Evolutionary conservation across 2,329 filamentous ascomycete species (phyloP).

Genomic region (Monosporascus sp.): DNA sequence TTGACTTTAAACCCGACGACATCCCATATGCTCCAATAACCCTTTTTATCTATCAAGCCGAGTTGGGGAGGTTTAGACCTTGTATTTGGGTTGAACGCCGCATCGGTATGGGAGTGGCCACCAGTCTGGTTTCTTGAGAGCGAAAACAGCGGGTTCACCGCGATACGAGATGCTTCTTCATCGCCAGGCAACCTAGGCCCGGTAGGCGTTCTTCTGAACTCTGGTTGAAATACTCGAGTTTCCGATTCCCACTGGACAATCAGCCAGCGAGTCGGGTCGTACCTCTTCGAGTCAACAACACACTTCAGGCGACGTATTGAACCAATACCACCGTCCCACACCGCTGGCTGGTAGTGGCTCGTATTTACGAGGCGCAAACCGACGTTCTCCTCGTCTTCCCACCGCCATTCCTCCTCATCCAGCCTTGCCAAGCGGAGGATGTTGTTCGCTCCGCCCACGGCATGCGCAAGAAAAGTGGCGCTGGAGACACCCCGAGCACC

Average conservation of each 20-base stretch:
- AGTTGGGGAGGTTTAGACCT: slow-evolving; percentile 53
- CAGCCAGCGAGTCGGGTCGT: slow-evolving; percentile 43
- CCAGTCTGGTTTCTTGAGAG: slow-evolving; percentile 50
- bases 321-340: slow-evolving; percentile 49
- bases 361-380: slow-evolving; percentile 43
- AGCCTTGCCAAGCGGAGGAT: slow-evolving; percentile 51
- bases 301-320: slow-evolving; percentile 50
- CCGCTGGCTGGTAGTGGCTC: slow-evolving; percentile 37
- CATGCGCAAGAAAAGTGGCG: slow-evolving; percentile 39
- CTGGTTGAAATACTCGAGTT: slow-evolving; percentile 48
- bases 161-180: slow-evolving; percentile 44
- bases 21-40: slow-evolving; percentile 66
- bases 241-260: slow-evolving; percentile 48
- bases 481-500: slow-evolving; percentile 17
- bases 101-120: slow-evolving; percentile 53
- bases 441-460: slow-evolving; percentile 53
- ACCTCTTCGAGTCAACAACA: slow-evolving; percentile 31
- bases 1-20: slow-evolving; percentile 35
- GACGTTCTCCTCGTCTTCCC: slow-evolving; percentile 40
- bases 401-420: slow-evolving; percentile 47
- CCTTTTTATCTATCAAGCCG: slow-evolving; percentile 59
- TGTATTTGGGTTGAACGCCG: slow-evolving; percentile 55
- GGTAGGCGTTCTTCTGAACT: slow-evolving; percentile 33
- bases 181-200: slow-evolving; percentile 15
- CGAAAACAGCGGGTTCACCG: slow-evolving; percentile 48